Percentiles rank a stretch among this genome's conserved stretches.
These are phyloP conservation scores for Magnolia changhungtana DNA, from an alignment of 164 flowering plant species.

Conservation along the genomic window DNA sequence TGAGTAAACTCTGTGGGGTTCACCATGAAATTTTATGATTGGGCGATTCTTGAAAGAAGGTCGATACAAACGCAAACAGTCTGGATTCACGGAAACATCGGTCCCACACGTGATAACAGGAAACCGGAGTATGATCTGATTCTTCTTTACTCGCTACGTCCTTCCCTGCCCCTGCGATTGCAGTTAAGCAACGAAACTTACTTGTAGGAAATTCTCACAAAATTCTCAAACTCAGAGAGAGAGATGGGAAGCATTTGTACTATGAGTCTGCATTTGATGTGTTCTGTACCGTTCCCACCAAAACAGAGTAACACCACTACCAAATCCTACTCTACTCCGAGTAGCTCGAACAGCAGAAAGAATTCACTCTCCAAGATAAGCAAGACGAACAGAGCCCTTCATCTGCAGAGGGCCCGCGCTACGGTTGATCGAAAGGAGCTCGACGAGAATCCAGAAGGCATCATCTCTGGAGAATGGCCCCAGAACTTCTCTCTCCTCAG, in stretches of 20 bases:
- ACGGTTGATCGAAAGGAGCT: constrained; percentile 12
- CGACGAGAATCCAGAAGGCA: constrained; percentile 23
- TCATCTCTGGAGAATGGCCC: constrained; percentile 34
- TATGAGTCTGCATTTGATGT: not conserved
- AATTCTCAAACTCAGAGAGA: not conserved
- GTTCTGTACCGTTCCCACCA: not conserved
- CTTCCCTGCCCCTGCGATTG: no score
- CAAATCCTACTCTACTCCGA: not conserved
- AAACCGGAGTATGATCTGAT: no score
- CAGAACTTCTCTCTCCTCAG: constrained; percentile 32
- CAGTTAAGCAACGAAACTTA: no score
- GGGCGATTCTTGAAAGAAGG: no score
- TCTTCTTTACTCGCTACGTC: no score
- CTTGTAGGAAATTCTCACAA: no score
- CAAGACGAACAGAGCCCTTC: not conserved
- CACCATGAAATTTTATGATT: no score
- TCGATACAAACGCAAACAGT: no score
- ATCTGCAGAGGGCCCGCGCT: not conserved
- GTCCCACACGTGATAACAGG: no score
- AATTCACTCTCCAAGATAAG: not conserved
- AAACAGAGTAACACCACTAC: not conserved
- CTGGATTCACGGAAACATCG: no score
- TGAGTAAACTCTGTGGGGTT: no score
- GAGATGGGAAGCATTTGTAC: not conserved
- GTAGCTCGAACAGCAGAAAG: not conserved